Percentiles rank a stretch among this genome's conserved stretches.
These are phyloP conservation scores for Glarea lozoyensis DNA, from an alignment of 495 filamentous ascomycete genomes.

Conservation along the genomic window DNA sequence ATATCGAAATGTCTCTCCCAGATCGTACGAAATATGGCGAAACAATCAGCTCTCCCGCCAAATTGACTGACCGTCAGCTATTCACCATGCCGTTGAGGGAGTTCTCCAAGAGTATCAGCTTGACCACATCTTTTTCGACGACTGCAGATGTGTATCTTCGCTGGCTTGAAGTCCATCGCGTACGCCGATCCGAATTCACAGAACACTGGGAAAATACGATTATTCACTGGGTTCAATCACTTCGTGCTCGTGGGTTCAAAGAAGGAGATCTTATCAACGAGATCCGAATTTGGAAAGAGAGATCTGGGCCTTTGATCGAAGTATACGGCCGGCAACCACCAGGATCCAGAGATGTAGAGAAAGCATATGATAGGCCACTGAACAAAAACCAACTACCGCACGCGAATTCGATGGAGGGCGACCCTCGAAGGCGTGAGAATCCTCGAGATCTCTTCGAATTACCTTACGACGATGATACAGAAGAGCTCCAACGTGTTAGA, in stretches of 20 bases:
- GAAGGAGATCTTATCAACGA: not conserved
- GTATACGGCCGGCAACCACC: not conserved
- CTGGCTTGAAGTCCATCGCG: slow-evolving; percentile 16
- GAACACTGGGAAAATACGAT: slow-evolving; percentile 5
- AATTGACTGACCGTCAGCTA: slow-evolving; percentile 3
- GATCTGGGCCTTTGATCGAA: not conserved
- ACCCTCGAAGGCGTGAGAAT: no score
- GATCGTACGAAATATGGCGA: no score
- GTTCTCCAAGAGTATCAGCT: slow-evolving; percentile 2
- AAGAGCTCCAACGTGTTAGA: not conserved
- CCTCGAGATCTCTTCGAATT: no score
- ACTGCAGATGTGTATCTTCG: slow-evolving; percentile 8
- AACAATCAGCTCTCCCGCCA: no score
- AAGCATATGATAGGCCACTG: not conserved
- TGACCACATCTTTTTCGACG: not conserved
- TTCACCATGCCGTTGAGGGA: slow-evolving; percentile 1
- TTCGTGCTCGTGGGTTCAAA: not conserved
- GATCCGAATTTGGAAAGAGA: not conserved
- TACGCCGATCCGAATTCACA: not conserved
- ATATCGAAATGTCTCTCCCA: no score
- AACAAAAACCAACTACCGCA: not conserved
- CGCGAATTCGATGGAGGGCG: no score
- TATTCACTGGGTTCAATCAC: not conserved
- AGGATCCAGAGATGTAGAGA: not conserved
- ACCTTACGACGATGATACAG: not conserved